These are phyloP conservation scores for Rhodotorula toruloides DNA, from an alignment of 768 basidiomycete species.

Conservation along the genomic window DNA sequence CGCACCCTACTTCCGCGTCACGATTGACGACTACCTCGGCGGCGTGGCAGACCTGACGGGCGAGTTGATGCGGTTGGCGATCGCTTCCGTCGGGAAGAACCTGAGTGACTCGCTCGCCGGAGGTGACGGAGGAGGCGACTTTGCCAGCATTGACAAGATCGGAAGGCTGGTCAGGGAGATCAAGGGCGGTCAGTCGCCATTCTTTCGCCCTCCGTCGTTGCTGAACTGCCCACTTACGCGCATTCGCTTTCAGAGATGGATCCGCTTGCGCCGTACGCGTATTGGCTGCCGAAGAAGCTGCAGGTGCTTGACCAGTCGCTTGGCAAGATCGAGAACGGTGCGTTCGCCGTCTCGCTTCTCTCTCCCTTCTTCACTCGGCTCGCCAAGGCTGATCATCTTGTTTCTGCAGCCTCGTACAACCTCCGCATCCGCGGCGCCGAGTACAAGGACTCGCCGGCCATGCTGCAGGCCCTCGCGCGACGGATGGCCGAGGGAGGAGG, in stretches of 20 bases:
- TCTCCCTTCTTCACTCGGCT: not conserved
- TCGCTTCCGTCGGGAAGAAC: conserved; percentile 60
- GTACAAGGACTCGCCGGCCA: conserved; percentile 25
- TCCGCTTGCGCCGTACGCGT: conserved; percentile 62
- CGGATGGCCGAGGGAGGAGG: not conserved
- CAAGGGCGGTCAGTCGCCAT: conserved; percentile 45
- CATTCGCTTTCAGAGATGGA: conserved; percentile 58
- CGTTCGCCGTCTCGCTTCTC: conserved; percentile 28
- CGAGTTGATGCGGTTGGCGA: conserved; percentile 92
- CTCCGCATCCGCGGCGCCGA: conserved; percentile 34
- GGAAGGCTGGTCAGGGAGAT: conserved; percentile 46
- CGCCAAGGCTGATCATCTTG: not conserved
- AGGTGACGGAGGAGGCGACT: conserved; percentile 41
- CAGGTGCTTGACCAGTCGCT: conserved; percentile 77
- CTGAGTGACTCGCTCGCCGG: not conserved
- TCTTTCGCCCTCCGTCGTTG: not conserved
- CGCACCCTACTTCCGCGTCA: conserved; percentile 30
- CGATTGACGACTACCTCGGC: conserved; percentile 72
- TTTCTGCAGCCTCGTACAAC: conserved; percentile 29
- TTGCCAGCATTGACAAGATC: conserved; percentile 45
- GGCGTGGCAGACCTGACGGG: conserved; percentile 92
- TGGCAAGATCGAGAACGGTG: conserved; percentile 90
- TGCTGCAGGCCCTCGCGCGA: conserved; percentile 23
- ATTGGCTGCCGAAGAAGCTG: conserved; percentile 80
- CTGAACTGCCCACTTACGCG: too few species aligned